These are phyloP conservation scores for Mortierella sp. DNA, from an alignment of 371 early-diverging fungal genomes.

Conservation along the genomic window DNA sequence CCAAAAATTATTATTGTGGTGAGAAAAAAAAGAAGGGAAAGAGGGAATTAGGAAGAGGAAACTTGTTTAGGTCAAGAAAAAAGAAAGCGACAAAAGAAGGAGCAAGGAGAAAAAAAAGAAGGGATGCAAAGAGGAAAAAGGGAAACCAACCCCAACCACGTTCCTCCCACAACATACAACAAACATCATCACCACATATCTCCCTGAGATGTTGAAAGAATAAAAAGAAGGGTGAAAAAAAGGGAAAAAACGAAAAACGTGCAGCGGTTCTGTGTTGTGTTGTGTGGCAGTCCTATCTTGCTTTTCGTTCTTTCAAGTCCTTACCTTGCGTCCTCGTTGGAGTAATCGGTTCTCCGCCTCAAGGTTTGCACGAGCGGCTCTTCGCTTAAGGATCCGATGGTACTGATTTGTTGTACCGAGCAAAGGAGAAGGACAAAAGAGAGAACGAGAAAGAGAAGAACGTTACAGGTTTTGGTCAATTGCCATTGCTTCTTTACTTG, in stretches of 20 bases:
- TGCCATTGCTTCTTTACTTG: not conserved
- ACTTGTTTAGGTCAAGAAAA: not conserved
- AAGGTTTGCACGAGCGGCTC: slow-evolving; percentile 79
- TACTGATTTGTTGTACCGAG: slow-evolving; percentile 60
- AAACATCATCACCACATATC: not conserved
- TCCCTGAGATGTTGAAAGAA: not conserved
- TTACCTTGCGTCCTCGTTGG: slow-evolving; percentile 68
- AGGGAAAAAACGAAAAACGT: not conserved
- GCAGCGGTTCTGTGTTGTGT: not conserved
- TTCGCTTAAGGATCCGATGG: slow-evolving; percentile 89
- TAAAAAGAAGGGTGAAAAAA: slow-evolving; percentile 17
- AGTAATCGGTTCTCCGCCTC: slow-evolving; percentile 72
- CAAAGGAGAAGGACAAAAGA: not conserved
- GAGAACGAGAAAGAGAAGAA: not conserved
- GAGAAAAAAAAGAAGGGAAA: not conserved
- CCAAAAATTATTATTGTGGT: slow-evolving; percentile 45
- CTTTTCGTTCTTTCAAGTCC: not conserved
- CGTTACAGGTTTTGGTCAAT: not conserved
- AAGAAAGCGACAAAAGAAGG: not conserved
- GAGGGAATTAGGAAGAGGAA: not conserved
- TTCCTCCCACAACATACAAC: not conserved
- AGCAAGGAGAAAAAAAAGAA: no score
- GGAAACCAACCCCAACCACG: not conserved
- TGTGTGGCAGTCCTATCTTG: not conserved
- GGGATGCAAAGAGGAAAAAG: not conserved